phyloP scores from a whole-genome alignment of 2,329 filamentous ascomycete genomes.

The Pseudopyrenochaeta lycopersici region DNA sequence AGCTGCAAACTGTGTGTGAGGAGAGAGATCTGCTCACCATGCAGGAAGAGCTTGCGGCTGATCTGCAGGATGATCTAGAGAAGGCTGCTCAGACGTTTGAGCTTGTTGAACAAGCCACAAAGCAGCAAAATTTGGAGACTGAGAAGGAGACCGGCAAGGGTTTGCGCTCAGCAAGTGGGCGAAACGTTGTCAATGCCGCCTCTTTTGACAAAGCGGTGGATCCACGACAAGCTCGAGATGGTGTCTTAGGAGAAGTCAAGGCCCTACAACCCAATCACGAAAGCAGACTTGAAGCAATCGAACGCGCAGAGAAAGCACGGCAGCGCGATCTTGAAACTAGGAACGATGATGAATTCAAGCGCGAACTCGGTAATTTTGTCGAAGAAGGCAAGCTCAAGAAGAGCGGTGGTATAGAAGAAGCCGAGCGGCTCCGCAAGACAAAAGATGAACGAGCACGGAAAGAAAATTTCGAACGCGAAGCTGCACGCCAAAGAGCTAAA shows the following conservation, averaged over 20 bases:
- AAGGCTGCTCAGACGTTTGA: slow-evolving; percentile 94
- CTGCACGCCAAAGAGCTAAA: slow-evolving; percentile 54
- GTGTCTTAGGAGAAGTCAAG: slow-evolving; percentile 89
- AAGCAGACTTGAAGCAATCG: slow-evolving; percentile 90
- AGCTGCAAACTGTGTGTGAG: slow-evolving; percentile 93
- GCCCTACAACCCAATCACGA: slow-evolving; percentile 96
- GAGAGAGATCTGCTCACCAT: slow-evolving; percentile 94
- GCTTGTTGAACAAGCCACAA: slow-evolving; percentile 96
- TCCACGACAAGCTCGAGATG: slow-evolving; percentile 85
- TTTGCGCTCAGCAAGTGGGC: slow-evolving; percentile 59
- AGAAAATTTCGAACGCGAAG: slow-evolving; percentile 71
- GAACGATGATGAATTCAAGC: slow-evolving; percentile 78
- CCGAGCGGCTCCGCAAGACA: slow-evolving; percentile 81
- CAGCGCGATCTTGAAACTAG: slow-evolving; percentile 87
- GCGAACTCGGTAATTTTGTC: slow-evolving; percentile 86
- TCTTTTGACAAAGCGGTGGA: slow-evolving; percentile 65
- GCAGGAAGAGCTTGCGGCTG: slow-evolving; percentile 93
- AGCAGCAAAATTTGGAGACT: slow-evolving; percentile 87
- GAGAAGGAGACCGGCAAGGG: slow-evolving; percentile 61
- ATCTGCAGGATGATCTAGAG: slow-evolving; percentile 92
- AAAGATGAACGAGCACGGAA: slow-evolving; percentile 88
- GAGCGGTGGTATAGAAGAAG: slow-evolving; percentile 92
- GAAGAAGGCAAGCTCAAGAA: slow-evolving; percentile 93
- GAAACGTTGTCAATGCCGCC: slow-evolving; percentile 44
- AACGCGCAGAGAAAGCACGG: slow-evolving; percentile 91